Percentiles rank a stretch among this genome's conserved stretches.
Conservation (phyloP, 1,284 basidiomycete species). For the Pterulicium gracile region DNA sequence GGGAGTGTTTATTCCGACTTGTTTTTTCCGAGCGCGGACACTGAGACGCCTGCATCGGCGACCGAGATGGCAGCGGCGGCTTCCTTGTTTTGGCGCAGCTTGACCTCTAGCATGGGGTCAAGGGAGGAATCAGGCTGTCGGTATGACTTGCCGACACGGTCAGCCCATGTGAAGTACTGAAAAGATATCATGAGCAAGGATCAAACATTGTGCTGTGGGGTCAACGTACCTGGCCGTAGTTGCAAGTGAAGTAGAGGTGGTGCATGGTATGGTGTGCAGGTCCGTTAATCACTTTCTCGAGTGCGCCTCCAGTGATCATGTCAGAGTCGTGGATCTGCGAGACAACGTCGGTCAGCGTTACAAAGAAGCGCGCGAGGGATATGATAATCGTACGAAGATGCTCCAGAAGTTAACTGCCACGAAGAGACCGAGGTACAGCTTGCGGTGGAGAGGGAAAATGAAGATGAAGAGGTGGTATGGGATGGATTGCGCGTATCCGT, state of each 20-base stretch:
- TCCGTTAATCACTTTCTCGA: slow-evolving; percentile 92
- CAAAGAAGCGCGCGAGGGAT: neutral
- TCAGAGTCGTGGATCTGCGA: slow-evolving; percentile 95
- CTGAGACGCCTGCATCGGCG: neutral
- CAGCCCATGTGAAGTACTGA: slow-evolving; percentile 94
- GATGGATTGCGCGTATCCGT: slow-evolving; percentile 89
- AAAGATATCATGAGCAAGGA: slow-evolving; percentile 15
- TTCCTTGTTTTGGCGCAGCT: slow-evolving; percentile 14
- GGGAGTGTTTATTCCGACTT: neutral
- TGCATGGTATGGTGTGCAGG: slow-evolving; percentile 97
- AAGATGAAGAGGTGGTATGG: slow-evolving; percentile 94
- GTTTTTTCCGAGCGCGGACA: neutral
- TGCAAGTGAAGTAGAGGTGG: slow-evolving; percentile 92
- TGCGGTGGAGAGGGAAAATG: slow-evolving; percentile 85
- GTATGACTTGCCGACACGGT: slow-evolving; percentile 78
- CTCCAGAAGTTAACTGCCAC: slow-evolving; percentile 88
- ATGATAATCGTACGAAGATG: slow-evolving; percentile 55
- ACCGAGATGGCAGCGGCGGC: neutral
- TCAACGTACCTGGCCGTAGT: slow-evolving; percentile 73
- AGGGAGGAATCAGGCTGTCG: slow-evolving; percentile 75
- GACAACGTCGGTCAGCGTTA: slow-evolving; percentile 6
- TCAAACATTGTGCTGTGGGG: slow-evolving; percentile 3
- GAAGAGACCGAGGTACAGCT: slow-evolving; percentile 75
- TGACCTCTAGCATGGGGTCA: slow-evolving; percentile 77
- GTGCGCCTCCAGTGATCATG: slow-evolving; percentile 90